A percentile compares a stretch with the other conserved stretches of the same genome.
Evolutionary conservation across 2,329 filamentous ascomycete species (phyloP).

Genomic region (Cryphonectria carpinicola): DNA sequence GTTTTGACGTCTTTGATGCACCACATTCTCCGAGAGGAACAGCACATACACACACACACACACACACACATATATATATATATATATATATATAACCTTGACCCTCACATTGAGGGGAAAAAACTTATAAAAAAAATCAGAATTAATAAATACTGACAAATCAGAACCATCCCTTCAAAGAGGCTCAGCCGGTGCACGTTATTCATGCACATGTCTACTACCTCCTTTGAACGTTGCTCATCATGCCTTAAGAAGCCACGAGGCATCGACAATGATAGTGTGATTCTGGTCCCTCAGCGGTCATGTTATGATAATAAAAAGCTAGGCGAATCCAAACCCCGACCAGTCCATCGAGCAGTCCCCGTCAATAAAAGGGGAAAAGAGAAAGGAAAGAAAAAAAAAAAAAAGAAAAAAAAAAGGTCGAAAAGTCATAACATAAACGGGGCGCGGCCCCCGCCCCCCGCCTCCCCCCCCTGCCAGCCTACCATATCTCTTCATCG

Average conservation of each 20-base stretch:
- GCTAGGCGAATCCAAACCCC: neutral
- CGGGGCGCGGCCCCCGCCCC: no score
- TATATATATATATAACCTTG: neutral
- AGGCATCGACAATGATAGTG: neutral
- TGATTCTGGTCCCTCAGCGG: neutral
- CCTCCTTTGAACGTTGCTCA: slow-evolving; percentile 4
- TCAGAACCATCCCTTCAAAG: neutral
- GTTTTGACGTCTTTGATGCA: neutral
- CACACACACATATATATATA: no score
- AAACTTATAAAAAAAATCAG: neutral
- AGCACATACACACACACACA: no score
- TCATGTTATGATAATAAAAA: neutral
- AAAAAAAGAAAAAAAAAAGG: neutral
- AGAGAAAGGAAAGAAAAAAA: neutral
- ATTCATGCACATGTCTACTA: slow-evolving; percentile 2
- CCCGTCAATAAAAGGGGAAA: neutral
- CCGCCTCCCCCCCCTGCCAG: no score
- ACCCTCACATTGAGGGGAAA: neutral
- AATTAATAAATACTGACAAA: neutral
- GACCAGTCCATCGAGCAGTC: neutral
- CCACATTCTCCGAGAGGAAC: neutral
- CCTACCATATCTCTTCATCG: slow-evolving; percentile 67
- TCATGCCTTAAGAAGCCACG: neutral
- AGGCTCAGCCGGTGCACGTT: neutral
- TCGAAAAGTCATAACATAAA: slow-evolving; percentile 3